Base-by-base conservation (phyloP, 176 grass and related monocot species). In the Thalia dealbata region DNA sequence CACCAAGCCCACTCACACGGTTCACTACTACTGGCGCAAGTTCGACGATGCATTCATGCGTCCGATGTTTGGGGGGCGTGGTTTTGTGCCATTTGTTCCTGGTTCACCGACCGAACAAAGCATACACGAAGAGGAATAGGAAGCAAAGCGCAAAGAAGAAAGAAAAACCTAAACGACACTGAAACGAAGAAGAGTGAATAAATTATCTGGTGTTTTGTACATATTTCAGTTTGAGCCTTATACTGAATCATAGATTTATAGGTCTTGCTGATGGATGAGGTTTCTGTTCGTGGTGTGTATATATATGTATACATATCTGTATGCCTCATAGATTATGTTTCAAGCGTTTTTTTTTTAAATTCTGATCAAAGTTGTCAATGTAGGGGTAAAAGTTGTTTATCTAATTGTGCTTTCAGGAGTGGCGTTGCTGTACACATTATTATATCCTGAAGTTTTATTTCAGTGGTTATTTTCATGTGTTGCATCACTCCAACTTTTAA, bases 21-120 rank as follows among this genome's bases (percentile, higher is more conserved):
- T 99, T 55, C 95, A 99, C 76, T 81, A 93, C 79, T 99, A 95
- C 55, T 99, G 95, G 95, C 90, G 95, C 84, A 99, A 95, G 82
- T 99, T 99, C 12, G 95, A 99, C 1, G 24, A 99, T 18, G 90
- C 95, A 0, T 29, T 93, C 65, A 99, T 99, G 95, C 87, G 95
- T n/a, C 95, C 95, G 0, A 25, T 99, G 69, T 99, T 99, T 7
- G 95, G 95, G 0, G 95, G 95, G 0, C 87, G 95, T 1, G 95
- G 95, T 25, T 99, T 99, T 0, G 87, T 88, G 70, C 95, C 90
- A 7, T 91, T 44, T 73, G 78, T 85, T 52, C 90, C 95, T 0
- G 95, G 95, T 27, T 93, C 90, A 10, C 95, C 95, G 24, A 83
- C 58, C 12, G 95, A 99, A 32, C 84, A 81, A 7, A 88, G 66